Evolutionary conservation across 768 basidiomycete genomes (phyloP), one percentile per base, ranked within the genome.

Genomic region (Lactifluus echinatus): DNA sequence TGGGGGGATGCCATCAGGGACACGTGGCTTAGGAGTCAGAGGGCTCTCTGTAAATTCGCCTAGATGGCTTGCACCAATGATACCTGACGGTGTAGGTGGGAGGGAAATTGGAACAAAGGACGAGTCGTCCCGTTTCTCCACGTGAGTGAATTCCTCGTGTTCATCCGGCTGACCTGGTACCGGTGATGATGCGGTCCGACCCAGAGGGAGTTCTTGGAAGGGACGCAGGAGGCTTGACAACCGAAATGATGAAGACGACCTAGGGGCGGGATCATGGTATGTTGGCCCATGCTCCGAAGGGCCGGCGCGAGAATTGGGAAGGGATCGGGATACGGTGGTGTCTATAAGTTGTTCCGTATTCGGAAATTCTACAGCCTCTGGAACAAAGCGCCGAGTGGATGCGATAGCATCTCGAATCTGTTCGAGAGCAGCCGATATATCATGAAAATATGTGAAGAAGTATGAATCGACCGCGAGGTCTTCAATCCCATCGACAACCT

Each of bases 401-500:
- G 63, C 81, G 33, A 96, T 82, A 11, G 81, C 83, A 59, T 84
- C 81, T 29, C 88, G 84, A 57, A 98, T 93, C 68, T 87, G 82
- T 40, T 87, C 84, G 54, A 94, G 75, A 1, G 92, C 89, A 34
- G 69, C 76, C 7, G 85, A 76, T 36, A 92, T 77, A 70, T 94
- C 82, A 63, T 84, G 84, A 70, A 97, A 96, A 69, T 96, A 97
- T 14, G 94, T 92, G 66, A 95, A 95, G 71, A 95, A 96, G 67
- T 92, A 93, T 2, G 89, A 91, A 67, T 92, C 89, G 33, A 89
- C 70, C 1, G 85, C 82, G 65, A 84, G 86, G 60, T 84, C 81
- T 57, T 89, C 89, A 47, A 74, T 80, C 63, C 85, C 86, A 71
- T 94, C 90, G 52, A 89, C 75, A 12, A 93, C 91, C 71, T 93